Conservation (phyloP, 2,329 filamentous ascomycete species). For the Chaetomium sp. region DNA sequence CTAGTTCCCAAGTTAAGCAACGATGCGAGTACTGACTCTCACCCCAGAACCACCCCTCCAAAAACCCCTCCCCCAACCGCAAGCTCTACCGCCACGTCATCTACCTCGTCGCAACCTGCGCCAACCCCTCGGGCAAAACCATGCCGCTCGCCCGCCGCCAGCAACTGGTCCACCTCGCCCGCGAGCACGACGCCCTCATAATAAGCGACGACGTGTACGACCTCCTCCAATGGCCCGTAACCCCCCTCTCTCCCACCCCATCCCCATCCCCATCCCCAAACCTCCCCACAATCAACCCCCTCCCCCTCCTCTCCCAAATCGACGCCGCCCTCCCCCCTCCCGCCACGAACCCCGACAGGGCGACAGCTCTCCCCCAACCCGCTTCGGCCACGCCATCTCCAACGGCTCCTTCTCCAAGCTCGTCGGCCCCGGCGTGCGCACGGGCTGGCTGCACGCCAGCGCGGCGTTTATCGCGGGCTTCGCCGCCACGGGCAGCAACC, state of each 20-base stretch:
- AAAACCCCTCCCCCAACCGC: slow-evolving; percentile 57
- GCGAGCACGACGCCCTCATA: slow-evolving; percentile 78
- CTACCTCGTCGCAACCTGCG: slow-evolving; percentile 85
- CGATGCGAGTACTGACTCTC: neutral
- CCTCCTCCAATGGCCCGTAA: slow-evolving; percentile 74
- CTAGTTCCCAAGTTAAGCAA: neutral
- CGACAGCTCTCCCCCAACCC: slow-evolving; percentile 45
- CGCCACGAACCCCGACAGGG: slow-evolving; percentile 37
- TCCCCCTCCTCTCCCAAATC: slow-evolving; percentile 78
- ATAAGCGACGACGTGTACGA: slow-evolving; percentile 94
- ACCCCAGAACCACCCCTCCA: slow-evolving; percentile 49
- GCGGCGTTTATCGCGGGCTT: slow-evolving; percentile 55
- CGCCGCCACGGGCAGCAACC: slow-evolving; percentile 55
- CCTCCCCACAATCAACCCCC: slow-evolving; percentile 44
- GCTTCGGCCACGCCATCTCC: slow-evolving; percentile 77
- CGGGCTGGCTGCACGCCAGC: slow-evolving; percentile 84
- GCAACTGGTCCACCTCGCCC: slow-evolving; percentile 72
- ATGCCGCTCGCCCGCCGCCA: slow-evolving; percentile 71
- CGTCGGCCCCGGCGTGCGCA: slow-evolving; percentile 75
- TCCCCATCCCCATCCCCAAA: slow-evolving; percentile 28
- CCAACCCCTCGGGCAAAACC: slow-evolving; percentile 83
- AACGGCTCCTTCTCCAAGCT: slow-evolving; percentile 94
- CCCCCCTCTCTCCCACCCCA: slow-evolving; percentile 16
- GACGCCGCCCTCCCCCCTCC: slow-evolving; percentile 66
- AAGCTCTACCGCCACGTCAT: slow-evolving; percentile 88